Percentiles rank a stretch among this genome's conserved stretches.
Evolutionary conservation across 352 stramenopile species (phyloP).

Genomic region (Pythium sp.): DNA sequence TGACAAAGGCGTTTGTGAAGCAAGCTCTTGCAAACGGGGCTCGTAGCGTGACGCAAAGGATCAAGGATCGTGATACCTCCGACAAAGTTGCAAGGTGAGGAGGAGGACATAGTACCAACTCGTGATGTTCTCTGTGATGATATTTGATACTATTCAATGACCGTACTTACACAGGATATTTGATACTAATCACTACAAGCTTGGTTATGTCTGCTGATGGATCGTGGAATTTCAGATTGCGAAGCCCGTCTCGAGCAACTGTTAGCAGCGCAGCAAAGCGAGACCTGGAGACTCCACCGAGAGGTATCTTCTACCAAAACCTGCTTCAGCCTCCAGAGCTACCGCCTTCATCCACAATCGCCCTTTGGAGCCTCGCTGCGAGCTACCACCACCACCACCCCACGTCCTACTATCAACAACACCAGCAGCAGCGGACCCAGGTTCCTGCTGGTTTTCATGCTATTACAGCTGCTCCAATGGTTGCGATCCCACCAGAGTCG

Average conservation of each 20-base stretch:
- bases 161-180: no score
- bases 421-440: background rate
- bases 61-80: background rate
- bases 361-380: slow-evolving; percentile 11
- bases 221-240: background rate
- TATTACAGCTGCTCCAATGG: background rate
- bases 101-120: background rate
- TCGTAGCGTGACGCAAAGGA: background rate
- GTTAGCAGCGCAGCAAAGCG: background rate
- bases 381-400: slow-evolving; percentile 2
- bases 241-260: background rate
- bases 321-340: slow-evolving; percentile 23
- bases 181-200: background rate
- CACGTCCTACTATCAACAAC: background rate
- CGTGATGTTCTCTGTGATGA: background rate
- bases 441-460: background rate
- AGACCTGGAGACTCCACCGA: background rate
- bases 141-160: background rate
- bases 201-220: background rate
- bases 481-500: background rate
- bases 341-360: slow-evolving; percentile 19
- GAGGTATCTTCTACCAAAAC: slow-evolving; percentile 33
- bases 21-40: background rate
- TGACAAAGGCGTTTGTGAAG: slow-evolving; percentile 5
- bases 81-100: background rate